Conservation (phyloP, 192 early-diverging fungal genomes). For the Umbelopsis sp. region DNA sequence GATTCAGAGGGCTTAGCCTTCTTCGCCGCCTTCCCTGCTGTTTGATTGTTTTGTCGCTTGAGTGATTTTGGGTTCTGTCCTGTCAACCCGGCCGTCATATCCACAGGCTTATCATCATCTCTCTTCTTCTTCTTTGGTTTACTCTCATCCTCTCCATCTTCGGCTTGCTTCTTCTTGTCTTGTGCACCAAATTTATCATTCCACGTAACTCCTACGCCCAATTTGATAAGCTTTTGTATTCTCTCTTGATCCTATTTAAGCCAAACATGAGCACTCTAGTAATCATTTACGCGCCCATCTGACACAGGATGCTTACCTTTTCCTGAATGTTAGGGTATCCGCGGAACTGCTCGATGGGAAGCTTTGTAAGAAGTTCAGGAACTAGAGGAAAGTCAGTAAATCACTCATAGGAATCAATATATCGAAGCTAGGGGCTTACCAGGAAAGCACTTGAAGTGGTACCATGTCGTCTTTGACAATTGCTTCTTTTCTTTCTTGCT, state of each 20-base stretch:
- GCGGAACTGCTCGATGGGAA: slow-evolving; percentile 48
- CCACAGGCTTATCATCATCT: slow-evolving; percentile 23
- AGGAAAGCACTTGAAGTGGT: slow-evolving; percentile 52
- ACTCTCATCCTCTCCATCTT: background rate
- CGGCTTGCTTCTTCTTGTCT: slow-evolving; percentile 8
- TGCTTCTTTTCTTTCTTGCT: slow-evolving; percentile 54
- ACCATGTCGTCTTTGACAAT: slow-evolving; percentile 52
- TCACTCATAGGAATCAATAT: slow-evolving; percentile 1
- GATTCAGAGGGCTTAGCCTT: background rate
- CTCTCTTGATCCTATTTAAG: slow-evolving; percentile 40
- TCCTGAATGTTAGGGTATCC: slow-evolving; percentile 44
- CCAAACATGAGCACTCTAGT: background rate
- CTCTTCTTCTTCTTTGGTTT: slow-evolving; percentile 30
- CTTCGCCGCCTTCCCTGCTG: background rate
- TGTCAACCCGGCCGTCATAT: slow-evolving; percentile 17
- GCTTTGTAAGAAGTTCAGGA: slow-evolving; percentile 45
- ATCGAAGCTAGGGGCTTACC: background rate
- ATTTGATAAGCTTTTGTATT: slow-evolving; percentile 41
- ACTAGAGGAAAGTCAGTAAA: slow-evolving; percentile 24
- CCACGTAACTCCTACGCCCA: slow-evolving; percentile 41
- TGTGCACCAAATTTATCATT: slow-evolving; percentile 12
- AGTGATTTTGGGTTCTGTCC: background rate
- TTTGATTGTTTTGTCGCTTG: background rate
- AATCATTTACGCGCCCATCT: background rate
- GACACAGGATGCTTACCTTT: slow-evolving; percentile 33